Evolutionary conservation across 345 rosid genomes (phyloP), one percentile per base, ranked within the genome.

Genomic region (Cardamine resedifolia): DNA sequence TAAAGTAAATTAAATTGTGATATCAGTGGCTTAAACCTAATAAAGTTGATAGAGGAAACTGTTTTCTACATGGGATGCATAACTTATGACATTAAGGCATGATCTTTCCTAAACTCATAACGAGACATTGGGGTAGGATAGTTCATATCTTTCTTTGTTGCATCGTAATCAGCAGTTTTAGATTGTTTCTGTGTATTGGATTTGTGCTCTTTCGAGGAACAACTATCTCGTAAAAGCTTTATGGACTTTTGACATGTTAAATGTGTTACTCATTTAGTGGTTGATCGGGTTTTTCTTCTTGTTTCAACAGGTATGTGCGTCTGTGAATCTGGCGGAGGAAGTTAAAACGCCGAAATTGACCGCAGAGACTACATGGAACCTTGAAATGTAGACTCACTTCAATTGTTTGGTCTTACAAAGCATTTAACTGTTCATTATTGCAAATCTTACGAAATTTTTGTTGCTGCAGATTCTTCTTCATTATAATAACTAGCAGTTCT

Each of bases 281-380:
- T 9, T 34, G 59, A 65, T 64, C 10, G 2, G 7, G 1, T 50
- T 10, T n/a, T 48, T 57, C 18, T 58, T 58, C 27, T 28, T 50
- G 56, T 16, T 20, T 38, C 14, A 7, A 47, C 81, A 91, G 97
- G 59, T 91, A 21, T 73, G 77, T 12, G 91, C 96, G 39, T 81
- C 93, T 26, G 64, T 91, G 81, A 84, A 87, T 43, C 79, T 91
- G 58, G 89, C 80, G 3, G 96, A 91, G 49, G 90, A 86, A 74
- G 53, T 65, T 31, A 87, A 85, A 77, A 70, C 81, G 59, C 96
- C 97, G 5, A 91, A 86, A 62, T 23, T 87, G 65, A 87, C 66
- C 8, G 97, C 93, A 7, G 97, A 91, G 82, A 87, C 79, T 5
- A 85, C 86, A 8, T 91, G 96, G 97, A 81, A 85, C 80, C 79